These are phyloP conservation scores for Alternaria incomplexa DNA, from an alignment of 2,329 filamentous ascomycete species.

Conservation along the genomic window DNA sequence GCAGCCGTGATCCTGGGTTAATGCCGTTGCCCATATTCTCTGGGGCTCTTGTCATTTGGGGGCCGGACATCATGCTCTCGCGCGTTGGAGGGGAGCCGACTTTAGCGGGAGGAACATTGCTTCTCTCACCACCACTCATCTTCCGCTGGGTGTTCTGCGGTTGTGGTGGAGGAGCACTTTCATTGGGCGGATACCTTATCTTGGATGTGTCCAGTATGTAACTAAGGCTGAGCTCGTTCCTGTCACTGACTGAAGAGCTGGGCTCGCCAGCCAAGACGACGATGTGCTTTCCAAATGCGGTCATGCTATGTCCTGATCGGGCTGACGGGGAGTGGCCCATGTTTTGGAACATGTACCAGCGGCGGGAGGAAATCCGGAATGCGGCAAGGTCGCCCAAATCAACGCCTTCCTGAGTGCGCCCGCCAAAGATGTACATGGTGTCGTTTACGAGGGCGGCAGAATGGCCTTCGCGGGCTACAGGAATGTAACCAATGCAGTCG, in stretches of 20 bases:
- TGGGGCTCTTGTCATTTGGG: constrained; percentile 45
- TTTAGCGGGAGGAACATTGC: constrained; percentile 48
- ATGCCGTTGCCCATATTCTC: constrained; percentile 36
- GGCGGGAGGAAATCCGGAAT: constrained; percentile 77
- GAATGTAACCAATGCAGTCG: constrained; percentile 97
- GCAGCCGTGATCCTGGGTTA: constrained; percentile 62
- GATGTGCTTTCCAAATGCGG: constrained; percentile 87
- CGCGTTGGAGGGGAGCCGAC: constrained; percentile 44
- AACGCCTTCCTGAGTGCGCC: constrained; percentile 88
- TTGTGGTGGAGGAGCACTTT: constrained; percentile 53
- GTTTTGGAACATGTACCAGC: constrained; percentile 99
- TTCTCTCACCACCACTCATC: constrained; percentile 56
- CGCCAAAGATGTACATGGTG: constrained; percentile 99
- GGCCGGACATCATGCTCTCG: constrained; percentile 50
- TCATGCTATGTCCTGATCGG: constrained; percentile 97
- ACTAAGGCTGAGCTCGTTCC: constrained; percentile 83
- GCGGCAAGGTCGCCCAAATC: constrained; percentile 94
- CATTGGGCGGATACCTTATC: constrained; percentile 88
- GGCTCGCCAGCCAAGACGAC: constrained; percentile 94
- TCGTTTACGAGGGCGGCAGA: constrained; percentile 92
- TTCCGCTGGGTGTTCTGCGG: constrained; percentile 49
- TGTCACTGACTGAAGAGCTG: constrained; percentile 80
- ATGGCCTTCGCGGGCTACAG: constrained; percentile 90
- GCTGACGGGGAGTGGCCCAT: constrained; percentile 97
- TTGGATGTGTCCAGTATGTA: constrained; percentile 95